Percentiles rank a stretch among this genome's conserved stretches.
These are phyloP conservation scores for Pachysandra terminalis DNA, from an alignment of 164 flowering plant genomes.

Conservation along the genomic window DNA sequence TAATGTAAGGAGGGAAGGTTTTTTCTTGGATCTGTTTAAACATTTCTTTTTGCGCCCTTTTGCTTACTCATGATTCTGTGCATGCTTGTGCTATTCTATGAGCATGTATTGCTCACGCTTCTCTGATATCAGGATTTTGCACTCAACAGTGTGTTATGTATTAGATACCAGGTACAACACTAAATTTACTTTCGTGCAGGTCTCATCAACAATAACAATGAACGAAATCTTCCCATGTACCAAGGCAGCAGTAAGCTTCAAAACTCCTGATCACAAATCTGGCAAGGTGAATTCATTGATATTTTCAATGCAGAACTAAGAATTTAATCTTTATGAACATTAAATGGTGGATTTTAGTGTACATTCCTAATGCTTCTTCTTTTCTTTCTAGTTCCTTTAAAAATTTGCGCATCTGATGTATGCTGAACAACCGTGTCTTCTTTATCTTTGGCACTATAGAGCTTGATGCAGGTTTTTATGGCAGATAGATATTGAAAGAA, in stretches of 20 bases:
- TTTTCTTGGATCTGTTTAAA: neutral
- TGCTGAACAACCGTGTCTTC: too few species aligned
- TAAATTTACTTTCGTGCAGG: constrained; percentile 30
- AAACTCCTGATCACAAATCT: constrained; percentile 74
- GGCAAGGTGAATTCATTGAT: constrained; percentile 54
- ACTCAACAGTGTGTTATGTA: too few species aligned
- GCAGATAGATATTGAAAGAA: too few species aligned
- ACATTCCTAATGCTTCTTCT: too few species aligned
- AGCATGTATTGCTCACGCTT: neutral
- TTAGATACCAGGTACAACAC: neutral
- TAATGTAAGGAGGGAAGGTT: constrained; percentile 43
- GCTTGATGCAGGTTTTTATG: too few species aligned
- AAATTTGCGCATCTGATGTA: too few species aligned
- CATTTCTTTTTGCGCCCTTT: neutral
- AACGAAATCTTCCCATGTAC: constrained; percentile 41
- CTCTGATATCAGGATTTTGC: too few species aligned
- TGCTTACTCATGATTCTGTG: neutral
- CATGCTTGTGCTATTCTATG: neutral
- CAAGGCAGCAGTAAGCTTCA: constrained; percentile 54
- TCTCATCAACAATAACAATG: constrained; percentile 60
- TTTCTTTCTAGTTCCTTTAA: too few species aligned
- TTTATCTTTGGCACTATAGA: too few species aligned
- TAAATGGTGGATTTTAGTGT: too few species aligned
- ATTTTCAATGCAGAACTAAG: neutral
- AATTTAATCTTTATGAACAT: neutral